phyloP scores from a whole-genome alignment of 352 stramenopile species.

The Globisporangium megalacanthum region DNA sequence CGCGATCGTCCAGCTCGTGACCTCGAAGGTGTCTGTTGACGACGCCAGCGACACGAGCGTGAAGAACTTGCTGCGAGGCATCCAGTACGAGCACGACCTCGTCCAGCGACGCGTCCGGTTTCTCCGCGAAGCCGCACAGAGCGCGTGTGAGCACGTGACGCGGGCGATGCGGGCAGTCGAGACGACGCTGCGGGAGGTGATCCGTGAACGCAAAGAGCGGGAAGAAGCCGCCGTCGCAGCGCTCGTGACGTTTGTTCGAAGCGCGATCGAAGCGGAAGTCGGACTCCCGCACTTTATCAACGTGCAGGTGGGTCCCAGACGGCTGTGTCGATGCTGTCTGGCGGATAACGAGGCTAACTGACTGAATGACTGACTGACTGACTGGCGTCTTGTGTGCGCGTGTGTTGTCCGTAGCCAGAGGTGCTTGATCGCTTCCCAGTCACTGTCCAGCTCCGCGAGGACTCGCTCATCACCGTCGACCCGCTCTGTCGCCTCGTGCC shows the following conservation, averaged over 20 bases:
- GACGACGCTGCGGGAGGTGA: constrained; percentile 31
- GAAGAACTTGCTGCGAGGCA: constrained; percentile 47
- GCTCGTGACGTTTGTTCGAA: constrained; percentile 44
- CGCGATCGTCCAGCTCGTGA: constrained; percentile 30
- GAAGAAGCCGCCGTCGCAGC: constrained; percentile 43
- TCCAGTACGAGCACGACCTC: constrained; percentile 56
- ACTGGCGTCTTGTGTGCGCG: neutral
- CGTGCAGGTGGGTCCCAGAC: constrained; percentile 32
- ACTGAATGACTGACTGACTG: neutral
- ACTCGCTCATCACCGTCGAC: constrained; percentile 46
- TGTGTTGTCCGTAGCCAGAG: constrained; percentile 27
- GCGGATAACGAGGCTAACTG: neutral
- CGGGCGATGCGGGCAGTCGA: constrained; percentile 45
- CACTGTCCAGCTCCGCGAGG: constrained; percentile 47
- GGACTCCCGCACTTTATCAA: constrained; percentile 56
- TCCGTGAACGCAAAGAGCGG: constrained; percentile 32
- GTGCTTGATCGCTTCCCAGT: constrained; percentile 47
- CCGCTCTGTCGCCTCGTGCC: constrained; percentile 28
- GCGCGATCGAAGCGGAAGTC: constrained; percentile 51
- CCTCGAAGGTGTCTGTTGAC: constrained; percentile 4
- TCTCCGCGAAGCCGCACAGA: constrained; percentile 38
- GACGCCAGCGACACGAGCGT: constrained; percentile 14
- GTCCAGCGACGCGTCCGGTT: constrained; percentile 44
- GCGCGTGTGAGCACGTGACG: constrained; percentile 38
- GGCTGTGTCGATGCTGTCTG: constrained; percentile 1